Conservation (phyloP, 2,329 filamentous ascomycete species). For the Sphaceloma murrayae region DNA sequence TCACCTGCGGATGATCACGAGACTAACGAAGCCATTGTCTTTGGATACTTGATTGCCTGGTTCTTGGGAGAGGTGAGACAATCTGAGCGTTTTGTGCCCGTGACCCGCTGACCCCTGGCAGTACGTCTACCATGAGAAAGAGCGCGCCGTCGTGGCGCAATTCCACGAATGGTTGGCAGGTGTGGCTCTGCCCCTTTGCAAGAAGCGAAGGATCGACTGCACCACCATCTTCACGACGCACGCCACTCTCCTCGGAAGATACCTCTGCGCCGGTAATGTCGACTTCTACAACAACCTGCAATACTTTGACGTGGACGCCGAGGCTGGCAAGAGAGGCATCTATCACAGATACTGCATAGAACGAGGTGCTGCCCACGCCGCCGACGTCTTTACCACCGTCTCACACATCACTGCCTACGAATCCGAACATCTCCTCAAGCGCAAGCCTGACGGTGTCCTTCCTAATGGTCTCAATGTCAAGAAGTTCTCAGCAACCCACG, state of each 20-base stretch:
- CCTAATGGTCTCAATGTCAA: constrained; percentile 97
- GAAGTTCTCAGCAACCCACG: constrained; percentile 96
- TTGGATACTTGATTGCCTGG: constrained; percentile 95
- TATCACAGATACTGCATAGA: constrained; percentile 99
- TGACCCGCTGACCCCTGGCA: constrained; percentile 33
- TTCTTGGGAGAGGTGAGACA: constrained; percentile 82
- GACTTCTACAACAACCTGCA: constrained; percentile 99
- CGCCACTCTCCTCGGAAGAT: constrained; percentile 86
- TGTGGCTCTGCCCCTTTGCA: constrained; percentile 81
- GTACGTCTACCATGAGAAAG: constrained; percentile 91
- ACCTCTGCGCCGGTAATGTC: constrained; percentile 92
- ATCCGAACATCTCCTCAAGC: constrained; percentile 92
- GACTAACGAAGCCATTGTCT: constrained; percentile 95
- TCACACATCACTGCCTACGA: constrained; percentile 98
- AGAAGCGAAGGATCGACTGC: constrained; percentile 88
- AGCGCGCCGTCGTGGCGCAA: constrained; percentile 86
- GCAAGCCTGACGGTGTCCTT: constrained; percentile 91
- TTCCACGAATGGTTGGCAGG: constrained; percentile 98
- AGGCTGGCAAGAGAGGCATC: constrained; percentile 95
- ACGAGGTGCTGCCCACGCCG: constrained; percentile 79
- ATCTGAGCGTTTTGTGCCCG: too few species aligned
- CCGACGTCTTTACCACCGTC: constrained; percentile 96
- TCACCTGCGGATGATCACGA: constrained; percentile 84
- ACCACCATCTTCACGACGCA: constrained; percentile 99
- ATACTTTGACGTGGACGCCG: constrained; percentile 89